phyloP scores from a whole-genome alignment of 2,329 filamentous ascomycete species.

The Xylaria arbuscula region DNA sequence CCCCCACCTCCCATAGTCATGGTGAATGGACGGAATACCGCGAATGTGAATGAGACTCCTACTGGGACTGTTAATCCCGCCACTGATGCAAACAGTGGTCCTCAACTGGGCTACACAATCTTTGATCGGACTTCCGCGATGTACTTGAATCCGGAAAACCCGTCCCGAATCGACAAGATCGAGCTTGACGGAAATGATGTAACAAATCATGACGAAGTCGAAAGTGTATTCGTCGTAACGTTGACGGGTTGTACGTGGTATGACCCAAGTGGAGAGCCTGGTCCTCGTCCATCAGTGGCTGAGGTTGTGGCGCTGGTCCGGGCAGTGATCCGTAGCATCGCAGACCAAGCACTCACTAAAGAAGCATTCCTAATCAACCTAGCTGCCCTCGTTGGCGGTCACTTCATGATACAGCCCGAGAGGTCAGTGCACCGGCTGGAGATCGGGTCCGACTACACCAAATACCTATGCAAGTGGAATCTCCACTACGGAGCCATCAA shows the following conservation, averaged over 20 bases:
- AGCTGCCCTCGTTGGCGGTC: conserved; percentile 66
- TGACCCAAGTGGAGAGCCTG: conserved; percentile 58
- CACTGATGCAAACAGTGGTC: conserved; percentile 14
- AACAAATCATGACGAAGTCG: conserved; percentile 68
- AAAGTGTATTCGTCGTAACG: conserved; percentile 64
- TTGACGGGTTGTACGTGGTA: conserved; percentile 64
- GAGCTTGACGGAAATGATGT: conserved; percentile 55
- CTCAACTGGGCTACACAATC: conserved; percentile 39
- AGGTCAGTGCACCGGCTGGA: conserved; percentile 59
- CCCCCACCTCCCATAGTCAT: conserved; percentile 64
- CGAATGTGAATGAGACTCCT: conserved; percentile 30
- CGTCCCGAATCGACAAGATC: conserved; percentile 44
- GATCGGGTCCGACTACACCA: conserved; percentile 54
- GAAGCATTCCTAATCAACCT: conserved; percentile 70
- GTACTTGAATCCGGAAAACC: conserved; percentile 43
- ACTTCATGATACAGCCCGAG: conserved; percentile 59
- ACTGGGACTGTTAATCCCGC: conserved; percentile 11
- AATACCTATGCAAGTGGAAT: conserved; percentile 66
- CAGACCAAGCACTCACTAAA: conserved; percentile 61
- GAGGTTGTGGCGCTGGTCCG: conserved; percentile 67
- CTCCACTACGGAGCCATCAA: conserved; percentile 65
- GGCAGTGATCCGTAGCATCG: conserved; percentile 64
- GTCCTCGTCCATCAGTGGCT: conserved; percentile 59
- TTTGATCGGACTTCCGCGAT: conserved; percentile 45
- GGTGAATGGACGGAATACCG: conserved; percentile 60